Conservation (phyloP, 352 stramenopile species). For the Globisporangium apiculatum region DNA sequence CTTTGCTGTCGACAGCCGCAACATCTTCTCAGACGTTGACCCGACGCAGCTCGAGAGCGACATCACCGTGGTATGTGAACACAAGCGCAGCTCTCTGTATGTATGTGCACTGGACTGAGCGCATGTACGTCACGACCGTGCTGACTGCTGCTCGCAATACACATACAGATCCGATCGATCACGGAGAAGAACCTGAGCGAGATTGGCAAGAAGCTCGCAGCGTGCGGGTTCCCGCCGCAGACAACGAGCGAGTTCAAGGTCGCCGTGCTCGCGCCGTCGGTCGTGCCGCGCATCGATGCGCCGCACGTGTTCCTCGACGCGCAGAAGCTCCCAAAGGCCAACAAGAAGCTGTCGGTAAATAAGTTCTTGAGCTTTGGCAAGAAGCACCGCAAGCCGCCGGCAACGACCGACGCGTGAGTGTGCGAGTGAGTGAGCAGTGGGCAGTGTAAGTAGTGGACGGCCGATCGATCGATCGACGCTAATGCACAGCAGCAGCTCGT, state of each 20-base stretch:
- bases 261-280: conserved; percentile 24
- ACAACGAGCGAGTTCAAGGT: conserved; percentile 50
- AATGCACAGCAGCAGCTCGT: neutral
- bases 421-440: neutral
- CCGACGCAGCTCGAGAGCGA: conserved; percentile 52
- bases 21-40: conserved; percentile 62
- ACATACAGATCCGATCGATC: conserved; percentile 47
- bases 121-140: neutral
- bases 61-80: conserved; percentile 31
- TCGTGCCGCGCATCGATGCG: conserved; percentile 6
- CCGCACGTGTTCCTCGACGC: conserved; percentile 17
- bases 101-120: neutral
- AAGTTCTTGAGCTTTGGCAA: conserved; percentile 72
- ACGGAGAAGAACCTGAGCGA: conserved; percentile 67
- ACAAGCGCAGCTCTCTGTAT: neutral
- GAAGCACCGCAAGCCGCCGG: conserved; percentile 30
- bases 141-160: neutral
- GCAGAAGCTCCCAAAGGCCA: conserved; percentile 36
- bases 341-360: conserved; percentile 70
- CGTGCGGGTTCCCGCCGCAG: conserved; percentile 28
- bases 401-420: neutral
- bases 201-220: conserved; percentile 60
- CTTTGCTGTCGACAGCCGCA: conserved; percentile 63
- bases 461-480: too few species aligned
- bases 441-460: neutral